A percentile compares a stretch with the other conserved stretches of the same genome.
Evolutionary conservation across 2,329 filamentous ascomycete species (phyloP).

Genomic region (Colletotrichum graminicola): DNA sequence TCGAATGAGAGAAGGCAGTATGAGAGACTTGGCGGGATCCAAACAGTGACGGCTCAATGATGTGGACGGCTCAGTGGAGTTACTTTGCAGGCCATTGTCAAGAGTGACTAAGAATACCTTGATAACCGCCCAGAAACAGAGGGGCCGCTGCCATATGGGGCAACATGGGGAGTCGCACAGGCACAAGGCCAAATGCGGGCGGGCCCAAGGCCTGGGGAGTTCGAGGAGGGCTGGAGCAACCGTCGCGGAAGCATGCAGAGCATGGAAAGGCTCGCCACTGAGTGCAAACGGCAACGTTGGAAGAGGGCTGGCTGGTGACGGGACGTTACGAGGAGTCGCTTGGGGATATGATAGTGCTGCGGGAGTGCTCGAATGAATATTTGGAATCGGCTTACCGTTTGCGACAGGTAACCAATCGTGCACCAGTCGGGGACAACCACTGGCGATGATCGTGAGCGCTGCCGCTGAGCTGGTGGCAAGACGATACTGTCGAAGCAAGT

Average conservation of each 20-base stretch:
- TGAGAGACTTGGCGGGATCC: neutral
- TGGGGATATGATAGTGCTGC: constrained; percentile 6
- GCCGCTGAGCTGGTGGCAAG: neutral
- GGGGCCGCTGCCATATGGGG: constrained; percentile 30
- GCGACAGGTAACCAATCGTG: neutral
- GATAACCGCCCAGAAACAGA: constrained; percentile 25
- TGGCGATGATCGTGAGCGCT: constrained; percentile 13
- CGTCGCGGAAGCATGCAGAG: constrained; percentile 4
- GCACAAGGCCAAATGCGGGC: constrained; percentile 1
- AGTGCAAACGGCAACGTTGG: constrained; percentile 23
- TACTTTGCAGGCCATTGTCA: constrained; percentile 18
- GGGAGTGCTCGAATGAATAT: constrained; percentile 18
- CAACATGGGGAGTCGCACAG: constrained; percentile 22
- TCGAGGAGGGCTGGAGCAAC: constrained; percentile 8
- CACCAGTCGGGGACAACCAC: neutral
- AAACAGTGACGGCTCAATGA: constrained; percentile 29
- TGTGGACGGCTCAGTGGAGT: constrained; percentile 18
- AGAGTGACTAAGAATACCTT: constrained; percentile 22
- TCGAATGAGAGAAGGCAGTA: neutral
- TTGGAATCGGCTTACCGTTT: constrained; percentile 26
- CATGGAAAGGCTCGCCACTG: constrained; percentile 3
- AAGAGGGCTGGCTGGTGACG: constrained; percentile 4
- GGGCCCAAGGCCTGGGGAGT: neutral
- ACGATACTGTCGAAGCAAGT: constrained; percentile 4
- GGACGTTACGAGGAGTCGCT: neutral